Base-by-base conservation (phyloP, 2,329 filamentous ascomycete genomes). In the Aspergillus pseudotamarii region DNA sequence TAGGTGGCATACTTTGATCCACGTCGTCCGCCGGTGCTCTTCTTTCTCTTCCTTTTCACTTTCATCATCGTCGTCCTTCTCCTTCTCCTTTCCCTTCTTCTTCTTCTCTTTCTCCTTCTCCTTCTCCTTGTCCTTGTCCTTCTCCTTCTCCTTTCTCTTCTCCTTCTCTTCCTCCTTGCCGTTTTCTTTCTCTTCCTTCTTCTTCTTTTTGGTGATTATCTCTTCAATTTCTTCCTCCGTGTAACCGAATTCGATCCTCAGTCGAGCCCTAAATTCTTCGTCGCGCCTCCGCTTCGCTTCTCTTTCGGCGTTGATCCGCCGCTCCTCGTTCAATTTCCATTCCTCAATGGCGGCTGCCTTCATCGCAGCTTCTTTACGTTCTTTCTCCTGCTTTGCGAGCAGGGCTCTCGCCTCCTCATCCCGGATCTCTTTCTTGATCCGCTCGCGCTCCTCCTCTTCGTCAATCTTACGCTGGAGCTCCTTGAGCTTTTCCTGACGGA, bases 371-470 rank as follows among this genome's bases (percentile, higher is more conserved):
- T 77, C 70, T 60, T 75, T 72, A 38, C 67, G 67, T 48, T 67
- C 67, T n/a, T 68, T 68, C 60, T 78, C 73, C 46, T 74, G 72
- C n/a, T 72, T 71, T 28, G 72, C 71, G 3, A 73, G 70, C 3
- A 78, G 79, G 59, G 82, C 79, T 32, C 71, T 68, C 5, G 70
- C 71, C 59, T 87, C 79, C 69, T 87, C 84, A 21, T 75, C 76
- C n/a, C 68, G 64, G 21, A 78, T 65, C 62, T 78, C 69, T 60
- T 74, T 70, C 64, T 71, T 75, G 28, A 79, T 67, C 10, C 69
- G 74, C 43, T 83, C 81, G 48, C 83, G 80, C 62, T 83, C 80
- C 56, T 81, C 78, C 62, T 81, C 80, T 60, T 82, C 76, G 28
- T 79, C 75, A 23, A 76, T 71, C 62, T 76, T 73, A 46, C 73